These are phyloP conservation scores for Cordyceps tenuipes DNA, from an alignment of 2,329 filamentous ascomycete species.

Conservation along the genomic window DNA sequence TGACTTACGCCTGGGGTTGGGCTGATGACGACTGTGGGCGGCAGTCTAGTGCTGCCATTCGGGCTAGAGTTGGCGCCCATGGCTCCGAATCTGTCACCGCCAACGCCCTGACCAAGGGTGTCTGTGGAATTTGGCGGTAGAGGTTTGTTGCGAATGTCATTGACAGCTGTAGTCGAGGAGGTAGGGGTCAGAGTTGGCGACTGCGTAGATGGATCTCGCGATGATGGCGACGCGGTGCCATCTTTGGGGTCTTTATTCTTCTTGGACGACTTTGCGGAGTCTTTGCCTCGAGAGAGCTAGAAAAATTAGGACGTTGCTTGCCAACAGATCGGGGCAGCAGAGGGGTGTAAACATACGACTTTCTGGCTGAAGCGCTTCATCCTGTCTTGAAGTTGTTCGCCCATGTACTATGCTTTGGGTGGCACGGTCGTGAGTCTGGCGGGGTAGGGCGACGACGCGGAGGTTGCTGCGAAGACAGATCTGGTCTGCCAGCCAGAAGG, in stretches of 20 bases:
- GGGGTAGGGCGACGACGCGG: slow-evolving; percentile 11
- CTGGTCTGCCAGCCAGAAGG: background rate
- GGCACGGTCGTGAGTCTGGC: slow-evolving; percentile 9
- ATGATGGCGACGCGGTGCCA: slow-evolving; percentile 72
- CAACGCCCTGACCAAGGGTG: slow-evolving; percentile 24
- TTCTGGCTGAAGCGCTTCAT: slow-evolving; percentile 98
- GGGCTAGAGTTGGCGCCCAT: slow-evolving; percentile 27
- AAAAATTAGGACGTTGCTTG: background rate
- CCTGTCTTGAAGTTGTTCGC: slow-evolving; percentile 34
- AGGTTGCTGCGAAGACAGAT: slow-evolving; percentile 2
- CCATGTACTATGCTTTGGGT: slow-evolving; percentile 4
- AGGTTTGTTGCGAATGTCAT: slow-evolving; percentile 78
- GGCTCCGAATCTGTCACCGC: slow-evolving; percentile 35
- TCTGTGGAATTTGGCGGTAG: slow-evolving; percentile 49
- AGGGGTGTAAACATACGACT: slow-evolving; percentile 61
- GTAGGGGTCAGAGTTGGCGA: slow-evolving; percentile 67
- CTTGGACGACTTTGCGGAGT: slow-evolving; percentile 72
- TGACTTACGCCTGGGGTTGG: slow-evolving; percentile 77
- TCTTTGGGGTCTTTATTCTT: slow-evolving; percentile 66
- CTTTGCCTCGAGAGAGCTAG: slow-evolving; percentile 89
- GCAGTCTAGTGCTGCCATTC: slow-evolving; percentile 40
- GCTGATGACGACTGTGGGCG: slow-evolving; percentile 88
- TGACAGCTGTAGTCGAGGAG: slow-evolving; percentile 80
- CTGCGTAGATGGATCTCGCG: slow-evolving; percentile 46
- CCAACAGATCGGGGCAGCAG: slow-evolving; percentile 11